Conservation (phyloP, 352 stramenopile genomes). For the Phytophthora fragariaefolia region DNA sequence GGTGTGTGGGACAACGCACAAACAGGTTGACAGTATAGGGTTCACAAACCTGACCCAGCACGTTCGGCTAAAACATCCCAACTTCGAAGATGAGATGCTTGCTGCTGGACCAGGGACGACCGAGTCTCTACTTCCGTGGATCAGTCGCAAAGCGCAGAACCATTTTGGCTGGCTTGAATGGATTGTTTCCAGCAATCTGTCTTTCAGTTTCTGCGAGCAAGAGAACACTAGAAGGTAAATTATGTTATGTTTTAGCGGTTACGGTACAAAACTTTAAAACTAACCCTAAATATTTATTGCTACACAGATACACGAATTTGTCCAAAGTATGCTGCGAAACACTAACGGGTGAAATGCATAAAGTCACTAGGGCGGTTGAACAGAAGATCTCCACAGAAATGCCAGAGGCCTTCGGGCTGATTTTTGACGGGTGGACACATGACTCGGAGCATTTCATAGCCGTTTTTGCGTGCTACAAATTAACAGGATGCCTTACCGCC, state of each 20-base stretch:
- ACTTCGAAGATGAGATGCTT: slow-evolving; percentile 10
- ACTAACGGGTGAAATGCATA: neutral
- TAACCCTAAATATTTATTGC: neutral
- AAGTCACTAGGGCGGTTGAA: slow-evolving; percentile 4
- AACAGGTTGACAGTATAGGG: no score
- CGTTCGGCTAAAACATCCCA: slow-evolving; percentile 1
- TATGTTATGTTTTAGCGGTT: neutral
- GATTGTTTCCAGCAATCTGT: slow-evolving; percentile 5
- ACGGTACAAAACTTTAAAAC: neutral
- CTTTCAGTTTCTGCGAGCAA: slow-evolving; percentile 13
- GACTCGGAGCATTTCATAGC: slow-evolving; percentile 10
- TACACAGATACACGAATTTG: slow-evolving; percentile 9
- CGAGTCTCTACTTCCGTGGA: slow-evolving; percentile 15
- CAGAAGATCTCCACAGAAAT: neutral
- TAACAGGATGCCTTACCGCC: neutral
- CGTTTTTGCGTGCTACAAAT: slow-evolving; percentile 13
- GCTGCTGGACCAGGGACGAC: neutral
- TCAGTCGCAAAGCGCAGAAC: slow-evolving; percentile 14
- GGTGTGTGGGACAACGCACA: no score
- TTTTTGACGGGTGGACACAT: slow-evolving; percentile 19
- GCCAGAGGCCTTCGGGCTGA: neutral
- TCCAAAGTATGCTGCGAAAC: slow-evolving; percentile 8
- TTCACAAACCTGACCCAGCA: slow-evolving; percentile 10
- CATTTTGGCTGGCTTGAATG: slow-evolving; percentile 10
- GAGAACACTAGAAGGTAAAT: slow-evolving; percentile 4